Evolutionary conservation across 2,329 filamentous ascomycete genomes (phyloP).

Genomic region (Arthrobotrys megalospora): DNA sequence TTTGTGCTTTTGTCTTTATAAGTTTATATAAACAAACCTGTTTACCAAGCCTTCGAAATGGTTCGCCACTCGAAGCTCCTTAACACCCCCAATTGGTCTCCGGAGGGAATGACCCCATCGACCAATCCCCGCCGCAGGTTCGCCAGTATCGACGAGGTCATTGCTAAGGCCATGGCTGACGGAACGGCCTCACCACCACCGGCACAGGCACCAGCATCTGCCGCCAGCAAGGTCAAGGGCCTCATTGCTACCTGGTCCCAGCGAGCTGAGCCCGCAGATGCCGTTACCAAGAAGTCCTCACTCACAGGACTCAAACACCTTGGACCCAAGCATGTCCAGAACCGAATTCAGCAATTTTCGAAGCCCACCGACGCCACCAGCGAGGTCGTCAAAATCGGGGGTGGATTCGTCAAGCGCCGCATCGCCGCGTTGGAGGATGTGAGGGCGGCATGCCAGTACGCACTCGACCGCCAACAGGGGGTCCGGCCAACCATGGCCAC

Average conservation of each 20-base stretch:
- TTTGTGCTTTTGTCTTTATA: constrained; percentile 5
- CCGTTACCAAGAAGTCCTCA: background rate
- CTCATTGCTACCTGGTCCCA: constrained; percentile 42
- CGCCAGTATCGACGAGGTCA: constrained; percentile 4
- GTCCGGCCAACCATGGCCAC: background rate
- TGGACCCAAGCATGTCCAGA: constrained; percentile 17
- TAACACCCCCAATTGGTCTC: constrained; percentile 4
- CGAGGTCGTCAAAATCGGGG: background rate
- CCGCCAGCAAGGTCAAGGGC: constrained; percentile 33
- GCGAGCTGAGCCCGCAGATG: background rate
- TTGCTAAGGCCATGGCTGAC: constrained; percentile 4
- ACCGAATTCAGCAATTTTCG: constrained; percentile 23
- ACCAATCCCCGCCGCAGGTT: constrained; percentile 3
- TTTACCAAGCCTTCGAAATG: constrained; percentile 1
- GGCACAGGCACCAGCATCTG: constrained; percentile 1
- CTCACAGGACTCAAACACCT: constrained; percentile 29
- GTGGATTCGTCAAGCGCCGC: constrained; percentile 31
- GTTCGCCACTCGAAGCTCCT: constrained; percentile 1
- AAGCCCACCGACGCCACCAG: background rate
- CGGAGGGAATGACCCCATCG: background rate
- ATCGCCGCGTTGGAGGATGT: constrained; percentile 40
- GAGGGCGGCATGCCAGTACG: constrained; percentile 14
- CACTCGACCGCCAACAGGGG: constrained; percentile 18
- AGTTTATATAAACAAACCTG: background rate
- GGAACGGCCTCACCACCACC: background rate